phyloP scores from a whole-genome alignment of 2,329 filamentous ascomycete species.

The Sphaerulina vaccinii region DNA sequence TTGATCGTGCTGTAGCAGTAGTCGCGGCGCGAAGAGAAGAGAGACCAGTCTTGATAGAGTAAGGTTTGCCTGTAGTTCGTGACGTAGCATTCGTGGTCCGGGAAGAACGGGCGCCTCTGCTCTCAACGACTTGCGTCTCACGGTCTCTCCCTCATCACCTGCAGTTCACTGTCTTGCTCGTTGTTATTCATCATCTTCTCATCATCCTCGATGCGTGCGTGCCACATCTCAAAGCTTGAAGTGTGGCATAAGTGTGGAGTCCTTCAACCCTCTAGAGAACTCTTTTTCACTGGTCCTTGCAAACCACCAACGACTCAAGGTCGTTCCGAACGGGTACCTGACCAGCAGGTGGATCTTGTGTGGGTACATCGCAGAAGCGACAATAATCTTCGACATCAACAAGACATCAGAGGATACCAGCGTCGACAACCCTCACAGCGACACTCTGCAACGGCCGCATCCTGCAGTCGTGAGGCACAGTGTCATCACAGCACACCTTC shows the following conservation, averaged over 20 bases:
- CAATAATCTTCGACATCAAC: constrained; percentile 9
- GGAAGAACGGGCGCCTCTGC: neutral
- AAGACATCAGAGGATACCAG: constrained; percentile 1
- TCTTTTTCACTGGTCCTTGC: constrained; percentile 6
- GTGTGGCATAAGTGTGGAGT: constrained; percentile 5
- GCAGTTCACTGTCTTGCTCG: neutral
- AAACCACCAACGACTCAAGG: constrained; percentile 1
- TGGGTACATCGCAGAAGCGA: constrained; percentile 9
- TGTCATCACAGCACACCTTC: constrained; percentile 1
- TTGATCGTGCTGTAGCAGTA: neutral
- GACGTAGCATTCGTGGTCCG: constrained; percentile 9
- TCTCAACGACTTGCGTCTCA: constrained; percentile 5
- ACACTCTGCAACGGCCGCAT: neutral
- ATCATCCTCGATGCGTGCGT: neutral
- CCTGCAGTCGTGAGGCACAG: neutral
- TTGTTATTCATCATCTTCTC: neutral
- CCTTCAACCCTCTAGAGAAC: constrained; percentile 1
- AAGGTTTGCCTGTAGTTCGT: constrained; percentile 2
- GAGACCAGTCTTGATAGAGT: constrained; percentile 3
- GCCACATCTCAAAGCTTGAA: constrained; percentile 1
- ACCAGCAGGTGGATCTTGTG: constrained; percentile 2
- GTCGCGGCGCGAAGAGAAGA: neutral
- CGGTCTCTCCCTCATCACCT: neutral
- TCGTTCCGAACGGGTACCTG: constrained; percentile 10
- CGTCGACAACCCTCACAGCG: neutral